phyloP scores from a whole-genome alignment of 129 eudicot species.

The Escallonia herrerae region DNA sequence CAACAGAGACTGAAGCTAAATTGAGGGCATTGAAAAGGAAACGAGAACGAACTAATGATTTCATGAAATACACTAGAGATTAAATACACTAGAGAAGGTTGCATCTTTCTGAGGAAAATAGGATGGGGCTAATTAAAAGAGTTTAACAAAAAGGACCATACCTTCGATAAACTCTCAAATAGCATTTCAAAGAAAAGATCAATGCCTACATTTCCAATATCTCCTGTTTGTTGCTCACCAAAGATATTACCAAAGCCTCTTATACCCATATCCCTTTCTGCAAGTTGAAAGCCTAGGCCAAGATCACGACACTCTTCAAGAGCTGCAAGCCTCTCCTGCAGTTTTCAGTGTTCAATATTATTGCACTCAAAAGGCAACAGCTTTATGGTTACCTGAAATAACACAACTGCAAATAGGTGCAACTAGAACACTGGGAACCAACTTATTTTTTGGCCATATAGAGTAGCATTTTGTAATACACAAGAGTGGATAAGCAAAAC shows the following conservation, averaged over 20 bases:
- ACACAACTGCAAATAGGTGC: not conserved
- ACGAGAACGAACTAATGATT: not conserved
- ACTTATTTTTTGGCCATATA: not conserved
- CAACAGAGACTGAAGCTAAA: not conserved
- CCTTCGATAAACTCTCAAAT: conserved; percentile 95
- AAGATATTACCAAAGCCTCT: conserved; percentile 97
- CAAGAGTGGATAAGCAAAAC: not conserved
- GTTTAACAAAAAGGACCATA: conserved; percentile 10
- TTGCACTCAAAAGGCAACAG: too few relatives aligned
- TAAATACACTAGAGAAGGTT: not conserved
- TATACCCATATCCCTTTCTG: conserved; percentile 96
- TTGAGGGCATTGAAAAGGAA: not conserved
- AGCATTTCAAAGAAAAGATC: conserved; percentile 99
- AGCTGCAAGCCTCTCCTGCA: conserved; percentile 89
- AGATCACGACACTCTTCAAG: conserved; percentile 96
- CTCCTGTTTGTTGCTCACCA: conserved; percentile 98
- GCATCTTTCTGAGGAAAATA: not conserved
- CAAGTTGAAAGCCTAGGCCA: conserved; percentile 98
- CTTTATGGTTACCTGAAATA: too few relatives aligned
- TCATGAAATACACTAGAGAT: not conserved
- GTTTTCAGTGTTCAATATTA: not conserved
- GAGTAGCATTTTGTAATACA: not conserved
- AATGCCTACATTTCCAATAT: conserved; percentile 91
- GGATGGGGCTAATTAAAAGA: not conserved
- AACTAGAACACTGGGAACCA: not conserved